Conservation (phyloP, 768 basidiomycete genomes). For the Peribolospora kevripleyi region DNA sequence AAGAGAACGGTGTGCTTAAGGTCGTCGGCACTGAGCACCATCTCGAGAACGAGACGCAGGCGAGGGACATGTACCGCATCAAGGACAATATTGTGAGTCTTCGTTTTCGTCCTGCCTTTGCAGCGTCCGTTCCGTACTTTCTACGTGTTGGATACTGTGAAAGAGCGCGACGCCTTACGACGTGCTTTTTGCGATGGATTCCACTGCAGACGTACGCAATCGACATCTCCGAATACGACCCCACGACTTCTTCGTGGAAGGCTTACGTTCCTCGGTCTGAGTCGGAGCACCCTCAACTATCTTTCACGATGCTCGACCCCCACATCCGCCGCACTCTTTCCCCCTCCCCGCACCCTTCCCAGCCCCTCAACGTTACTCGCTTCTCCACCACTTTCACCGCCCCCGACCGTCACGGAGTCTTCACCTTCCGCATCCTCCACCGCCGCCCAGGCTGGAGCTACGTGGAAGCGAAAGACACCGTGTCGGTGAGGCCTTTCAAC, state of each 20-base stretch:
- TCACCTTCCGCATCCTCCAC: conserved; percentile 83
- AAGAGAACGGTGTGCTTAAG: conserved; percentile 54
- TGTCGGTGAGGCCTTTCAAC: conserved; percentile 70
- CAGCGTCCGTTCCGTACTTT: neutral
- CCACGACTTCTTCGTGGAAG: too few species aligned
- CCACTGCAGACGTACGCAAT: conserved; percentile 40
- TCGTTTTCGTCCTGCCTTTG: neutral
- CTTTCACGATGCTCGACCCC: conserved; percentile 97
- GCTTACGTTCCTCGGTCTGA: conserved; percentile 12
- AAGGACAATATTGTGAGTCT: conserved; percentile 53
- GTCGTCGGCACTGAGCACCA: conserved; percentile 49
- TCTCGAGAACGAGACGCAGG: conserved; percentile 34
- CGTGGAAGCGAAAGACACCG: conserved; percentile 45
- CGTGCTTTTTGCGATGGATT: too few species aligned
- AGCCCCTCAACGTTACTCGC: conserved; percentile 5
- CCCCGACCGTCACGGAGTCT: conserved; percentile 91
- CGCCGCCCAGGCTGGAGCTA: conserved; percentile 70
- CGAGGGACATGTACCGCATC: conserved; percentile 42
- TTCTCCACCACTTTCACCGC: conserved; percentile 68
- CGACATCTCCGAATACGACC: conserved; percentile 43
- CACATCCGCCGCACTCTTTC: conserved; percentile 65
- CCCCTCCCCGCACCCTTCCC: conserved; percentile 15
- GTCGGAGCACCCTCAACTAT: conserved; percentile 60
- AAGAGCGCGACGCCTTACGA: too few species aligned
- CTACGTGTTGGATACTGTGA: neutral